Evolutionary conservation across 306 rosid genomes (phyloP), one percentile per base, ranked within the genome.

Genomic region (Trichosanthes cucumerina): DNA sequence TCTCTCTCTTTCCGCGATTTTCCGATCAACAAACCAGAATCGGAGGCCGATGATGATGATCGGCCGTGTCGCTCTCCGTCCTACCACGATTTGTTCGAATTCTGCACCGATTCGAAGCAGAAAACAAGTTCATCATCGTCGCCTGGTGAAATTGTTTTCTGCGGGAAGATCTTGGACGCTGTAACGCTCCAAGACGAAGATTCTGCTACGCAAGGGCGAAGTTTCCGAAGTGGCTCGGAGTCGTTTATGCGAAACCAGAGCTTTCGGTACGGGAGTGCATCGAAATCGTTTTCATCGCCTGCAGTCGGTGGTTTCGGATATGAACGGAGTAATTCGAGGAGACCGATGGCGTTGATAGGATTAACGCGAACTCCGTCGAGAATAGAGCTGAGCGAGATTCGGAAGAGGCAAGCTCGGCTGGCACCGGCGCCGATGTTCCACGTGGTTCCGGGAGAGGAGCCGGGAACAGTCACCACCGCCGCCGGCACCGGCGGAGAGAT

Each of bases 381-480:
- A 41, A 85, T 85, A 82, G 91, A 87, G 46, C 66, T 87, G 44
- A 77, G 71, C 5, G 91, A 87, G 58, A 81, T 87, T n/a, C 78
- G 85, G 74, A 85, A 78, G 60, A 44, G 91, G 31, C 86, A 83
- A 79, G 23, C 73, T 39, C 81, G 81, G n/a, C 49, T 76, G 6
- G 68, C 69, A 7, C 85, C 88, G 26, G 68, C 14, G 16, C 72
- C 59, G 21, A 81, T 81, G 88, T 64, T 87, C n/a, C 79, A 82
- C 9, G 82, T 46, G 16, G 59, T 3, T 10, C 59, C 64, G 9
- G 82, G 41, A 23, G 86, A 16, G 34, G 52, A 49, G 33, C 21
- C 76, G 66, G 66, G 11, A 59, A 59, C 19, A 76, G 74, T 5
- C 28, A 50, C 82, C 28, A 50, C 82, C 9, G 39, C 28, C 52